These are phyloP conservation scores for Cicer bijugum DNA, from an alignment of 306 rosid genomes.

Conservation along the genomic window DNA sequence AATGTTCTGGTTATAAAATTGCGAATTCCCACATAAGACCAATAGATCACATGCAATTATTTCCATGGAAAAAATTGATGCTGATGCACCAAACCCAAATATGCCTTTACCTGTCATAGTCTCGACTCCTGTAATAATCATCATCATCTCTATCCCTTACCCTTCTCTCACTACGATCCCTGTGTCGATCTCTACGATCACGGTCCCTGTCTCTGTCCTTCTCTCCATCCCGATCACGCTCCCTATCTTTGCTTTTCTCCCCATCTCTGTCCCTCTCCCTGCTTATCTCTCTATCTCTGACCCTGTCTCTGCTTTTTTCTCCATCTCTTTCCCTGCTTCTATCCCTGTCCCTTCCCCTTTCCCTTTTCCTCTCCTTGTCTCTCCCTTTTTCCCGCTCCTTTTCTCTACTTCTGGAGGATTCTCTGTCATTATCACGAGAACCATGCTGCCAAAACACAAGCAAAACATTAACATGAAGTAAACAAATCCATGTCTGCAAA, in stretches of 20 bases:
- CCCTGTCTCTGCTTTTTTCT: conserved; percentile 37
- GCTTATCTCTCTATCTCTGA: conserved; percentile 45
- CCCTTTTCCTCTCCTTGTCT: conserved; percentile 52
- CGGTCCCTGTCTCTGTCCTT: conserved; percentile 59
- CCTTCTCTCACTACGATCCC: conserved; percentile 81
- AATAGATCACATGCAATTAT: background rate
- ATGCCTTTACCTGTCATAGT: conserved; percentile 68
- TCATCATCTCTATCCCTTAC: conserved; percentile 82
- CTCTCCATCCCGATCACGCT: conserved; percentile 61
- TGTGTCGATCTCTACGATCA: conserved; percentile 70
- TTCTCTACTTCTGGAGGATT: conserved; percentile 84
- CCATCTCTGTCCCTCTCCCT: conserved; percentile 55
- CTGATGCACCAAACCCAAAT: conserved; percentile 12
- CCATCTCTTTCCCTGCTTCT: conserved; percentile 49
- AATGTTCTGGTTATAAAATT: background rate
- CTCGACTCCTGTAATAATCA: conserved; percentile 68
- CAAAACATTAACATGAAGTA: background rate
- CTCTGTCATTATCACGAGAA: conserved; percentile 84
- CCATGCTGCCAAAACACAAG: conserved; percentile 61
- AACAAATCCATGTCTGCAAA: conserved; percentile 18
- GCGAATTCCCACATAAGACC: background rate
- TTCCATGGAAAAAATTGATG: background rate
- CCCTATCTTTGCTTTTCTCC: conserved; percentile 56
- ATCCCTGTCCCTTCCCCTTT: conserved; percentile 47
- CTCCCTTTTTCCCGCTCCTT: conserved; percentile 84